Evolutionary conservation across 495 filamentous ascomycete species (phyloP), one percentile per base, ranked within the genome.

Genomic region (Parathielavia hyrcaniae): DNA sequence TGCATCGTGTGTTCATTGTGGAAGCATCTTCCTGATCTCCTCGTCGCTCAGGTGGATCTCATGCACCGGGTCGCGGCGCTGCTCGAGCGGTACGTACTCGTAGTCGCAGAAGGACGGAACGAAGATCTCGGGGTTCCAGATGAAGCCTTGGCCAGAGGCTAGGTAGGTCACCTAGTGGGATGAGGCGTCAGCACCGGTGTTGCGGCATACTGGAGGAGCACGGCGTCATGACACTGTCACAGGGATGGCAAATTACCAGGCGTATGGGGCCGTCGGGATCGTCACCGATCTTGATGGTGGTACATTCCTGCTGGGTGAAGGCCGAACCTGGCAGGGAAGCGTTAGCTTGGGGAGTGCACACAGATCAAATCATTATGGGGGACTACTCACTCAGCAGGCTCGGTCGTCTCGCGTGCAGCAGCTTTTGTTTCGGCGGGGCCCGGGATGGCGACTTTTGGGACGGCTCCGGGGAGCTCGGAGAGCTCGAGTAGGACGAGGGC

Each of bases 71-170:
- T 88, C 85, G 61, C 78, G 81, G 60, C 79, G 81, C 65, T 80
- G 78, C 66, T 87, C 84, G 64, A 88, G 77, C 12, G 77, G 78
- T 41, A 76, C 72, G 60, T 81, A 83, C 44, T 81, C 78, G 69
- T 71, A 75, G 61, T 83, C 78, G 58, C 81, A 70, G 48, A 80
- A 81, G 8, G 80, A 81, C 0, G 80, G 79, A 4, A 83, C 69
- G 67, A 83, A 83, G 63, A 81, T 76, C 61, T 83, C 80, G 68
- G 84, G 84, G 69, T 87, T 88, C 85, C 85, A 88, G 19, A 82
- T 79, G 64, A 85, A 88, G 46, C 85, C 85, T 68, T 88, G 85
- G 58, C 79, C 83, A 5, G 82, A 81, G 54, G 83, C 78, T 44
- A 88, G 79, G 65, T 85, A 88, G 10, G 84, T 85, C 57, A 88